Percentiles rank a stretch among this genome's conserved stretches.
Evolutionary conservation across 2,329 filamentous ascomycete species (phyloP).

Genomic region (Endothia cerciana): DNA sequence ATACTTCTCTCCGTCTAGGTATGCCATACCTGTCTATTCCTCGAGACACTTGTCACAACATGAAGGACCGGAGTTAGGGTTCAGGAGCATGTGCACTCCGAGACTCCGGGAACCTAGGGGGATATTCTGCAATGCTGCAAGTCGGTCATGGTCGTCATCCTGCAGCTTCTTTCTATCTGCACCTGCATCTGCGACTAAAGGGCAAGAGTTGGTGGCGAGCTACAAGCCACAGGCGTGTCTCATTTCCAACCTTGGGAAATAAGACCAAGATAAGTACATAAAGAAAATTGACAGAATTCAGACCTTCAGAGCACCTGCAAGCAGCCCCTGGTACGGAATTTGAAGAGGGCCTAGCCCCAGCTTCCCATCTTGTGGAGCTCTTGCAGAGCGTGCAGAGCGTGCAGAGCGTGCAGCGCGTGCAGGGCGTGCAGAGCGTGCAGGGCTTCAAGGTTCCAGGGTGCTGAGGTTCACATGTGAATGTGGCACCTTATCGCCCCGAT

Average conservation of each 20-base stretch:
- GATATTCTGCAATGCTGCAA: not conserved
- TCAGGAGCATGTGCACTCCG: not conserved
- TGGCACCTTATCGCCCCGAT: constrained; percentile 16
- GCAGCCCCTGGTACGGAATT: no score
- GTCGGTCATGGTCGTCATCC: not conserved
- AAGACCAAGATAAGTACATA: no score
- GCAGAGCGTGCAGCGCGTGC: no score
- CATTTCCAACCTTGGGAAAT: not conserved
- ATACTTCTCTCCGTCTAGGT: not conserved
- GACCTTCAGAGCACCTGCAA: no score
- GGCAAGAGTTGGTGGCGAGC: not conserved
- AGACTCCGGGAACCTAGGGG: not conserved
- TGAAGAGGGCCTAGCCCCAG: not conserved
- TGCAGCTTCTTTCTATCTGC: not conserved
- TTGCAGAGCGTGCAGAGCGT: no score
- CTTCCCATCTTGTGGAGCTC: not conserved
- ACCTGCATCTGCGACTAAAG: not conserved
- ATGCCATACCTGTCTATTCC: not conserved
- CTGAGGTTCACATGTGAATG: constrained; percentile 14
- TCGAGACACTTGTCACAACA: not conserved
- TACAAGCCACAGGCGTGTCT: not conserved
- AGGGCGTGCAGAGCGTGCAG: no score
- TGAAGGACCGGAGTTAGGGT: not conserved
- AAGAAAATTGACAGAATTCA: no score
- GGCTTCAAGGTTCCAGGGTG: not conserved